phyloP scores from a whole-genome alignment of 129 eudicot genomes.

The Gnaphalium uliginosum region DNA sequence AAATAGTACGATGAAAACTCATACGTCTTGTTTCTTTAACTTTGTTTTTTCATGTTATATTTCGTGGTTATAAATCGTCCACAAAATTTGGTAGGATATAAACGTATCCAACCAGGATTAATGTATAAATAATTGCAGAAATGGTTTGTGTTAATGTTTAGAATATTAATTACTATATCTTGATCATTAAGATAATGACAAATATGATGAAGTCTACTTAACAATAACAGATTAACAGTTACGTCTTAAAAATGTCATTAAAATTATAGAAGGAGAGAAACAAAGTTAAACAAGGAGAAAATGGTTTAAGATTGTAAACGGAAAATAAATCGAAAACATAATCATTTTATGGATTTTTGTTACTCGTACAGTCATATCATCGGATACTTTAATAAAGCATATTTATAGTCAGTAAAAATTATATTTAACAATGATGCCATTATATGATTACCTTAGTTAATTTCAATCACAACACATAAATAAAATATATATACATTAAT shows the following conservation, averaged over 20 bases:
- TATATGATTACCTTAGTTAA: too few relatives aligned
- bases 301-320: background rate
- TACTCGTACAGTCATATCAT: too few relatives aligned
- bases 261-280: background rate
- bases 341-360: too few relatives aligned
- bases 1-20: too few relatives aligned
- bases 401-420: too few relatives aligned
- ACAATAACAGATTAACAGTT: background rate
- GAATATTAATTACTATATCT: background rate
- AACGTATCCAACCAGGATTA: conserved; percentile 20
- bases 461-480: too few relatives aligned
- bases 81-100: conserved; percentile 18
- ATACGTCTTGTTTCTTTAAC: background rate
- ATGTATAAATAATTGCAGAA: background rate
- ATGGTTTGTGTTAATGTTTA: background rate
- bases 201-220: background rate
- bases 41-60: background rate
- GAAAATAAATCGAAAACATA: too few relatives aligned
- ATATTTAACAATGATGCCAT: too few relatives aligned
- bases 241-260: background rate
- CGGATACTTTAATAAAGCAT: too few relatives aligned
- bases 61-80: background rate
- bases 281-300: background rate
- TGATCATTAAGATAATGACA: conserved; percentile 7
- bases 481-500: too few relatives aligned